Evolutionary conservation across 345 rosid species (phyloP), one percentile per base, ranked within the genome.

Genomic region (Arabis alpina): DNA sequence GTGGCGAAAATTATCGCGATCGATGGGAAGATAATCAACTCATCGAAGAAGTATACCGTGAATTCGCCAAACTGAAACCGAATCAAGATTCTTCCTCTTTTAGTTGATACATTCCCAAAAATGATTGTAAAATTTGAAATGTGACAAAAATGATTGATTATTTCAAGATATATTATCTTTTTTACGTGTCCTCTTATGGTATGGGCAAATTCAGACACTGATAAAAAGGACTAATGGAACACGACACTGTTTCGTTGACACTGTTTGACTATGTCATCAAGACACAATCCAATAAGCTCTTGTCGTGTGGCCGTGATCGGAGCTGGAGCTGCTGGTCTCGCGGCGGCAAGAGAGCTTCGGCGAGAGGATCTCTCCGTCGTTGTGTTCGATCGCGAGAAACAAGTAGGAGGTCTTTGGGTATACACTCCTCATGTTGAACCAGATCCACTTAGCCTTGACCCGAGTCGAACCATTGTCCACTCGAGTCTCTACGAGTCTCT

Each of bases 301-400:
- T 80, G 80, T 63, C 80, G 78, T 47, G 97, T 93, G 47, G 97
- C 96, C 1, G 93, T 94, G 6, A 82, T 94, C 54, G 97, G 97
- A 24, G 97, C 93, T 7, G 97, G 98, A 43, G 87, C 91, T 3
- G 84, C 98, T 34, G 96, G 97, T n/a, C 84, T 93, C 25, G 85
- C 80, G 2, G 85, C 93, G 0, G 88, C 96, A 23, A 73, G 86
- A 3, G 97, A 91, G 86, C 86, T 89, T 15, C 82, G 78, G 10
- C 84, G 85, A 0, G 96, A 91, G 50, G 86, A 86, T 37, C 97
- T 85, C 77, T 37, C 75, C 0, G 94, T 87, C 10, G 86, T 84
- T 1, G 88, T 91, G 39, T 86, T 89, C 54, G 98, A 93, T 73
- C 85, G 85, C 19, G 66, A 28, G 44, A 5, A 56, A 64, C 83